Conservation (phyloP, 2,329 filamentous ascomycete genomes). For the Metarhizium album region DNA sequence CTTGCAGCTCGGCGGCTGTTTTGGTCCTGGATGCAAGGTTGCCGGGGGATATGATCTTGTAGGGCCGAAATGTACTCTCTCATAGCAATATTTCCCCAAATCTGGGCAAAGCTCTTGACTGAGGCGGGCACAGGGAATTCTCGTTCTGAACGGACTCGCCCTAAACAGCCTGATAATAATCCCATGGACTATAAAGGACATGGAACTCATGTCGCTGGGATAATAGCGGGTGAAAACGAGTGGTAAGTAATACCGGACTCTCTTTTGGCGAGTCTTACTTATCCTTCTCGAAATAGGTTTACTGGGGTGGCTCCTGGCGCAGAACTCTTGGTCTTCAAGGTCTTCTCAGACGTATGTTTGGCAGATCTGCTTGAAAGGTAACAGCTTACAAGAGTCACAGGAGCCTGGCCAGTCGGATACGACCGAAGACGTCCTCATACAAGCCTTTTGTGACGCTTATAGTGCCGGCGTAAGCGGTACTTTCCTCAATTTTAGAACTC, state of each 20-base stretch:
- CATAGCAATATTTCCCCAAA: too few species aligned
- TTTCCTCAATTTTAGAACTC: background rate
- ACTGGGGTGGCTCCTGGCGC: constrained; percentile 35
- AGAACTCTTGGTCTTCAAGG: constrained; percentile 32
- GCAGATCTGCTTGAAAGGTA: background rate
- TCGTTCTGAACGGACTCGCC: constrained; percentile 7
- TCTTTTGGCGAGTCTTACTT: background rate
- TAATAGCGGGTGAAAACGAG: constrained; percentile 34
- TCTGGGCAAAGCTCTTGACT: background rate
- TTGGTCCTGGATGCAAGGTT: constrained; percentile 27
- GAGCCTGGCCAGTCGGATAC: constrained; percentile 10
- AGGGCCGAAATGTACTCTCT: constrained; percentile 20
- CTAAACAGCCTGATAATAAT: constrained; percentile 21
- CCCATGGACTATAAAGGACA: constrained; percentile 14
- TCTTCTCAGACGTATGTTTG: constrained; percentile 26
- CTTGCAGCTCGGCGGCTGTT: constrained; percentile 26
- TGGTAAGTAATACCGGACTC: constrained; percentile 11
- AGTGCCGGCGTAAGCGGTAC: constrained; percentile 17
- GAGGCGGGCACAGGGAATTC: background rate
- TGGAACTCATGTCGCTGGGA: constrained; percentile 29
- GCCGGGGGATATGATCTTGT: constrained; percentile 28
- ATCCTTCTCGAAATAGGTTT: constrained; percentile 17
- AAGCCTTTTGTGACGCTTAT: constrained; percentile 26
- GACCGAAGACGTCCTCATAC: constrained; percentile 24
- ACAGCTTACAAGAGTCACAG: background rate